Percentiles rank a stretch among this genome's conserved stretches.
Conservation (phyloP, 306 rosid species). For the Quercus mongolica region DNA sequence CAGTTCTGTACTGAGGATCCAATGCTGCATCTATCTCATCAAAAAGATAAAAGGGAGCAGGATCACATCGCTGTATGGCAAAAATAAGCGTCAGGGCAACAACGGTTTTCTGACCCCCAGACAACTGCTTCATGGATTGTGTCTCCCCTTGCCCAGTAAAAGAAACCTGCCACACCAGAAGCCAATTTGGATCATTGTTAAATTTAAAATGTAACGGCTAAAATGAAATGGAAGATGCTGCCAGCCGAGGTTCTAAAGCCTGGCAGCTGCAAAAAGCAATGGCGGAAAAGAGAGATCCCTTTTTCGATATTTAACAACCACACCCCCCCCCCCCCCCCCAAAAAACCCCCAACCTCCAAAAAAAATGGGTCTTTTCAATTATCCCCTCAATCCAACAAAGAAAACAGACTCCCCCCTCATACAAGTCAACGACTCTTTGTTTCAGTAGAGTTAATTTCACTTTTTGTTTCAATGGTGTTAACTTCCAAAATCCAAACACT, state of each 20-base stretch:
- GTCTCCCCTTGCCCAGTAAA: conserved; percentile 98
- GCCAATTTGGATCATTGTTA: not conserved
- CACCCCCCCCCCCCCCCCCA: too few relatives aligned
- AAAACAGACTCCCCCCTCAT: too few relatives aligned
- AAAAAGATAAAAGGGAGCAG: conserved; percentile 96
- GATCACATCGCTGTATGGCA: conserved; percentile 99
- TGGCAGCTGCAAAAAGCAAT: not conserved
- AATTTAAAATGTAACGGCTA: not conserved
- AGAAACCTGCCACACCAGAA: conserved; percentile 66
- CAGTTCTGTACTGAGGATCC: conserved; percentile 98
- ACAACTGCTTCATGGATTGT: conserved; percentile 97
- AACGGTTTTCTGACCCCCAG: conserved; percentile 99
- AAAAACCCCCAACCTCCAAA: too few relatives aligned
- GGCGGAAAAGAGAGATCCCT: not conserved
- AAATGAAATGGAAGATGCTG: not conserved
- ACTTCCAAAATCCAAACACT: too few relatives aligned
- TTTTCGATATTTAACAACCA: too few relatives aligned
- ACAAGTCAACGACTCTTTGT: too few relatives aligned
- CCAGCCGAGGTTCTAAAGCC: not conserved
- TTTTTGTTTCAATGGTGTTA: too few relatives aligned
- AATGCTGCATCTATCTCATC: conserved; percentile 98
- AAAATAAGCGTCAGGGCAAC: conserved; percentile 97
- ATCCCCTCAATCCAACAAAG: too few relatives aligned
- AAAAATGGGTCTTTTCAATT: too few relatives aligned
- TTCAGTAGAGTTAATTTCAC: too few relatives aligned